Percentiles rank a stretch among this genome's conserved stretches.
These are phyloP conservation scores for Cenchrus purpureus DNA, from an alignment of 176 grass and related monocot species.

Conservation along the genomic window DNA sequence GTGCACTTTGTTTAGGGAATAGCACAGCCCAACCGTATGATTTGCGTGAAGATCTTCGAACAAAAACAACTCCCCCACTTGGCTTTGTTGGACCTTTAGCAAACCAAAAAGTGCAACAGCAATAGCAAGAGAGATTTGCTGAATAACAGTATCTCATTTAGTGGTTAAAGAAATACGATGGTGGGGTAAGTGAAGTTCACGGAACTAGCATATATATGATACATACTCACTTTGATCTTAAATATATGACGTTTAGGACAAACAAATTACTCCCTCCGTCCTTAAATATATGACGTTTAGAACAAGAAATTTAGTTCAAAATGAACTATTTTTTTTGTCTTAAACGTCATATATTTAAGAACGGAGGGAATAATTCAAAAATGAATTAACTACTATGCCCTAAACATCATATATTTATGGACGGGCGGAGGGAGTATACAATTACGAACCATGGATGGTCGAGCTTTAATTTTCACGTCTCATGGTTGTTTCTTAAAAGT, in stretches of 20 bases:
- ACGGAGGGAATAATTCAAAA: too few relatives aligned
- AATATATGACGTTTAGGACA: too few relatives aligned
- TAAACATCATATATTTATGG: too few relatives aligned
- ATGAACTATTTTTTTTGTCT: too few relatives aligned
- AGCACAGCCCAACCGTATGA: not conserved
- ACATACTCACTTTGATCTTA: too few relatives aligned
- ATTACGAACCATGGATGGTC: not conserved
- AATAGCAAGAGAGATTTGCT: slow-evolving; percentile 32
- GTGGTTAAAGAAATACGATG: not conserved
- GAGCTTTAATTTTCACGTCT: not conserved
- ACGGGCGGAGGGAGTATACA: too few relatives aligned
- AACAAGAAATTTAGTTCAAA: too few relatives aligned
- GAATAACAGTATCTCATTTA: slow-evolving; percentile 29
- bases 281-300: too few relatives aligned
- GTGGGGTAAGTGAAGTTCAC: not conserved
- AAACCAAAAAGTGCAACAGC: slow-evolving; percentile 50
- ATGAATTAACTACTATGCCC: too few relatives aligned
- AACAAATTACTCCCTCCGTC: too few relatives aligned
- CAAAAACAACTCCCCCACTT: slow-evolving; percentile 59
- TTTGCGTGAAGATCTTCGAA: slow-evolving; percentile 40
- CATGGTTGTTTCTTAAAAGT: not conserved
- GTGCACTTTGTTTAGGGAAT: slow-evolving; percentile 30
- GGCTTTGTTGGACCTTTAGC: slow-evolving; percentile 50
- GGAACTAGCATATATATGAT: not conserved
- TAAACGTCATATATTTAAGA: too few relatives aligned